Evolutionary conservation across 2,329 filamentous ascomycete genomes (phyloP).

Genomic region (Amesomyces nigricolor): DNA sequence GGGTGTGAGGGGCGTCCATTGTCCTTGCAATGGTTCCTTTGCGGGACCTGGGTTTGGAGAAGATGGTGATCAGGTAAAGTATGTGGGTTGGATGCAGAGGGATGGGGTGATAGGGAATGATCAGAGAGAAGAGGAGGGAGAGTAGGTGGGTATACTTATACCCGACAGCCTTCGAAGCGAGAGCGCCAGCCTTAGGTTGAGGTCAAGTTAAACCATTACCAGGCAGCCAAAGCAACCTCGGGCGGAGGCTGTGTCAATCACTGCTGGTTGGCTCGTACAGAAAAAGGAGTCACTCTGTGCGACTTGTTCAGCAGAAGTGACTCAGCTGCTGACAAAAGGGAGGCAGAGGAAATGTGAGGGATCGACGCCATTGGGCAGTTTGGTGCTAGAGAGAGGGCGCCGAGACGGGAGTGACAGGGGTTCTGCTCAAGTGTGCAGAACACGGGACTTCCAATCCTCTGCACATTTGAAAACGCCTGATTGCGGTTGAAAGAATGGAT

Average conservation of each 20-base stretch:
- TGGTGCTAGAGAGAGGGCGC: too few relatives aligned
- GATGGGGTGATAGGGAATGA: neutral
- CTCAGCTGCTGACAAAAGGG: constrained; percentile 6
- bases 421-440: constrained; percentile 8
- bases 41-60: neutral
- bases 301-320: neutral
- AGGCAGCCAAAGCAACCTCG: neutral
- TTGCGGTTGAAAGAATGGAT: too few relatives aligned
- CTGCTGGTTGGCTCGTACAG: constrained; percentile 4
- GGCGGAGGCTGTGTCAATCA: neutral
- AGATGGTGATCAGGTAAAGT: neutral
- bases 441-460: too few relatives aligned
- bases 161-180: neutral
- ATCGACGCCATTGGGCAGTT: neutral
- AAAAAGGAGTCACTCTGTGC: neutral
- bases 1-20: constrained; percentile 38
- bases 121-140: neutral
- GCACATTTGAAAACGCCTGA: too few relatives aligned
- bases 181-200: neutral
- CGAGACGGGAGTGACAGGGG: neutral
- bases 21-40: neutral
- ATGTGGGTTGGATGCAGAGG: neutral
- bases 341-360: neutral
- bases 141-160: neutral
- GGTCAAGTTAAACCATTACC: neutral